Conservation (phyloP, 2,329 filamentous ascomycete species). For the Botrytis tulipae region DNA sequence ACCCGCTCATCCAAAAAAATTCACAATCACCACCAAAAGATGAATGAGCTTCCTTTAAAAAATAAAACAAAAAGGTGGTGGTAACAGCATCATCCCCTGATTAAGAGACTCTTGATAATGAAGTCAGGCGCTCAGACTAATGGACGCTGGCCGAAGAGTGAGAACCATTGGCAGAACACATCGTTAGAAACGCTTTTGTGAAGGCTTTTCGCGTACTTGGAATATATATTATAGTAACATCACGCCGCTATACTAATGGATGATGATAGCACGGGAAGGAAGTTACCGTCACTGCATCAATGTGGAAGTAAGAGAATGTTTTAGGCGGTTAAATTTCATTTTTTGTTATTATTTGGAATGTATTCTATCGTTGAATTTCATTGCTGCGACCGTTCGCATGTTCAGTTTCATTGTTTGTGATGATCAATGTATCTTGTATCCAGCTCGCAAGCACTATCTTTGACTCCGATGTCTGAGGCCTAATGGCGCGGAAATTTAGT, state of each 20-base stretch:
- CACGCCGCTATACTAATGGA: not conserved
- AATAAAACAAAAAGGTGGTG: not conserved
- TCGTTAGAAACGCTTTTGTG: constrained; percentile 8
- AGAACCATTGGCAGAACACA: not conserved
- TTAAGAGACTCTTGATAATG: constrained; percentile 11
- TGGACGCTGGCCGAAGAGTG: not conserved
- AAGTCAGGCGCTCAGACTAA: not conserved
- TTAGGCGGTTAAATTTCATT: not conserved
- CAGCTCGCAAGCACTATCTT: too few relatives aligned
- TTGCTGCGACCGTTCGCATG: too few relatives aligned
- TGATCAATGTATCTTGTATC: too few relatives aligned
- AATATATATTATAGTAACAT: not conserved
- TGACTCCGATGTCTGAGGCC: too few relatives aligned
- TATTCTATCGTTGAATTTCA: too few relatives aligned
- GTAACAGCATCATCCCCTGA: not conserved
- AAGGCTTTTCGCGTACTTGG: not conserved
- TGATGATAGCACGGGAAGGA: not conserved
- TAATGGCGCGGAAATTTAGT: too few relatives aligned
- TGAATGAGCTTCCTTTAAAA: not conserved
- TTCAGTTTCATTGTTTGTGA: too few relatives aligned
- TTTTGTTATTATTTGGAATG: not conserved
- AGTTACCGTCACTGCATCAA: not conserved
- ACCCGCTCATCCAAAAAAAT: not conserved
- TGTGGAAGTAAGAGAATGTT: not conserved
- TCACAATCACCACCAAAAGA: not conserved